phyloP scores from a whole-genome alignment of 2,329 filamentous ascomycete genomes.

The Albifimbria verrucaria region DNA sequence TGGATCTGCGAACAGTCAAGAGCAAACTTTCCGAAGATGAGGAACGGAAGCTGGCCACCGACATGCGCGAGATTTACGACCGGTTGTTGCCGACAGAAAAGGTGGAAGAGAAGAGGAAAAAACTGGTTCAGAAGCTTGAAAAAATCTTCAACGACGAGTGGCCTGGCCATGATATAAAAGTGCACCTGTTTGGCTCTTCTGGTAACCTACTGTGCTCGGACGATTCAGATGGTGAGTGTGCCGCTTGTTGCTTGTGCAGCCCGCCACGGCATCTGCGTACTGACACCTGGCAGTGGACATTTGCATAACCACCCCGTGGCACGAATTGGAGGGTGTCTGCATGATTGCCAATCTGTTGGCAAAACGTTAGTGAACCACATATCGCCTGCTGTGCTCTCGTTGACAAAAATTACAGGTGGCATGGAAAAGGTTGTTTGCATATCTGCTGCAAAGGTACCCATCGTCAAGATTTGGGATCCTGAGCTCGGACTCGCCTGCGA shows the following conservation, averaged over 20 bases:
- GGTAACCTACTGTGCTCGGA: conserved; percentile 92
- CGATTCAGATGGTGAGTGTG: conserved; percentile 87
- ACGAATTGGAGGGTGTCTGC: conserved; percentile 84
- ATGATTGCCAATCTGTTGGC: conserved; percentile 82
- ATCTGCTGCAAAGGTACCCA: conserved; percentile 91
- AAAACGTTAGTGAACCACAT: conserved; percentile 60
- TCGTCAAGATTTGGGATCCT: conserved; percentile 98
- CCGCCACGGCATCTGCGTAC: background rate
- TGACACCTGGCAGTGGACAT: conserved; percentile 70
- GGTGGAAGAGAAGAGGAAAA: conserved; percentile 71
- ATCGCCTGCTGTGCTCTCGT: conserved; percentile 7
- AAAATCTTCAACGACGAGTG: conserved; percentile 85
- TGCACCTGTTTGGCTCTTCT: conserved; percentile 96
- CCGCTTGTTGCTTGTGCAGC: background rate
- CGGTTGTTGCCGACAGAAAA: conserved; percentile 77
- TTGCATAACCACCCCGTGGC: conserved; percentile 91
- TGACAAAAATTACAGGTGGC: conserved; percentile 63
- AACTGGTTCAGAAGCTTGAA: conserved; percentile 83
- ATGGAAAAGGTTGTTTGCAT: conserved; percentile 98
- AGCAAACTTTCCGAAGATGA: conserved; percentile 67
- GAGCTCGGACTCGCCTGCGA: conserved; percentile 87
- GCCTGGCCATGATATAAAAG: conserved; percentile 85
- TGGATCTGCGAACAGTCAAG: conserved; percentile 70
- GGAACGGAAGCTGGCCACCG: conserved; percentile 70
- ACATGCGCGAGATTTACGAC: conserved; percentile 84